Evolutionary conservation across 1,284 basidiomycete genomes (phyloP).

Genomic region (Sporisorium iseilematis-ciliati): DNA sequence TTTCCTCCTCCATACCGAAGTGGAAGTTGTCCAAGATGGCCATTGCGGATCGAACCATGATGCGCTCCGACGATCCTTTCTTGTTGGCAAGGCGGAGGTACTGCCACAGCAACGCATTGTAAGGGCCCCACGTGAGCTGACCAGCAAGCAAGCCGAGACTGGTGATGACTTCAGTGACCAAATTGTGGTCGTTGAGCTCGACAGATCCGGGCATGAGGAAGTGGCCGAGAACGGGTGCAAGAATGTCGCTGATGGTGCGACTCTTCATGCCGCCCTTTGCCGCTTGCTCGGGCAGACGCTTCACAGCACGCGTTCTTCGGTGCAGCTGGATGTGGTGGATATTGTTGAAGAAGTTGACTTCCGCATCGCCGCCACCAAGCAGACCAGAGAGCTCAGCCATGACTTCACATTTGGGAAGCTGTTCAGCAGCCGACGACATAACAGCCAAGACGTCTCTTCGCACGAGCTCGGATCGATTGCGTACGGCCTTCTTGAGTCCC

Average conservation of each 20-base stretch:
- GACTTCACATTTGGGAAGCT: conserved; percentile 73
- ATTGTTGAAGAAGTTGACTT: conserved; percentile 97
- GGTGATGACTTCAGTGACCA: conserved; percentile 91
- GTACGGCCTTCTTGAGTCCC: conserved; percentile 83
- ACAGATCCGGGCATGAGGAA: conserved; percentile 75
- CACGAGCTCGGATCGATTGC: conserved; percentile 87
- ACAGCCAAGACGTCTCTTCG: conserved; percentile 86
- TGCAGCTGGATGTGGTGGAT: conserved; percentile 94
- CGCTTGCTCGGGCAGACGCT: conserved; percentile 84
- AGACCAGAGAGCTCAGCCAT: conserved; percentile 84
- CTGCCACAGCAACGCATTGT: conserved; percentile 83
- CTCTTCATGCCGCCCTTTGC: conserved; percentile 80
- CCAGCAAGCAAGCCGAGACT: conserved; percentile 62
- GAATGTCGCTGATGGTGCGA: conserved; percentile 82
- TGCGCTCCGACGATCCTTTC: conserved; percentile 81
- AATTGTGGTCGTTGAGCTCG: conserved; percentile 84
- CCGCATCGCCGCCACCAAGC: conserved; percentile 89
- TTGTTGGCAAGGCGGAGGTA: conserved; percentile 82
- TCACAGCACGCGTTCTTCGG: conserved; percentile 87
- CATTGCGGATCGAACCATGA: conserved; percentile 88
- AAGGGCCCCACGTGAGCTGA: conserved; percentile 80
- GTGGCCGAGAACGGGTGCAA: conserved; percentile 87
- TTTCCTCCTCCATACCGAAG: conserved; percentile 73
- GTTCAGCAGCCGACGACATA: conserved; percentile 79
- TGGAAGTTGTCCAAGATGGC: conserved; percentile 91